These are phyloP conservation scores for Solanum aculeatissimum DNA, from an alignment of 305 asterid species.

Conservation along the genomic window DNA sequence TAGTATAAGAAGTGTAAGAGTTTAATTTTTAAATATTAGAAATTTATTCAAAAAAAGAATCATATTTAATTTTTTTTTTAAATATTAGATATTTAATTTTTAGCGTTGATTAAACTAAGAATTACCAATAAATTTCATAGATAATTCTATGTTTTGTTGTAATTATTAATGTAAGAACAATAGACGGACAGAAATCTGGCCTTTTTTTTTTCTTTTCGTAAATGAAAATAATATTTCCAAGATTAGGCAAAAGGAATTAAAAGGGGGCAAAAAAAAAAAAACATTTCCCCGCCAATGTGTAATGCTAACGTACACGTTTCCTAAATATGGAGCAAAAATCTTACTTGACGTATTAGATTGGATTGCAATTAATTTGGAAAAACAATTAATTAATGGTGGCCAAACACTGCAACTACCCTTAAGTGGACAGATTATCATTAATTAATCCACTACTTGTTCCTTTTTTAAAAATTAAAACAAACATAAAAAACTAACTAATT, in stretches of 20 bases:
- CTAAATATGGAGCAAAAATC: not conserved
- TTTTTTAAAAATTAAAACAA: too few relatives aligned
- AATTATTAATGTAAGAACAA: not conserved
- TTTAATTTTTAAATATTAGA: too few relatives aligned
- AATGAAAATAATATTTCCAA: not conserved
- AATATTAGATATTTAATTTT: not conserved
- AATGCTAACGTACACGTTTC: not conserved
- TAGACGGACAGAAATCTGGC: not conserved
- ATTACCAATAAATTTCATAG: too few relatives aligned
- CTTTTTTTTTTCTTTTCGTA: not conserved
- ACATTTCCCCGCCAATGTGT: not conserved
- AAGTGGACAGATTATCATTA: not conserved
- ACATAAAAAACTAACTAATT: not conserved
- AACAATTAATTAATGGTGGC: not conserved
- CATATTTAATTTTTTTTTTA: too few relatives aligned
- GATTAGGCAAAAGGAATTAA: not conserved
- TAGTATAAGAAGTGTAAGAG: too few relatives aligned
- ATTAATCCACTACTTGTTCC: not conserved
- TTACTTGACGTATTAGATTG: not conserved
- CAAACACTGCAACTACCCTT: not conserved
- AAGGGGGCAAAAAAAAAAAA: not conserved
- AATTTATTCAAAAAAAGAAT: too few relatives aligned
- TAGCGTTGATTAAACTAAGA: too few relatives aligned
- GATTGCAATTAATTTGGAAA: not conserved
- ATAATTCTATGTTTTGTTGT: too few relatives aligned